Conservation (phyloP, 345 rosid genomes). For the Fremontodendron californicum region DNA sequence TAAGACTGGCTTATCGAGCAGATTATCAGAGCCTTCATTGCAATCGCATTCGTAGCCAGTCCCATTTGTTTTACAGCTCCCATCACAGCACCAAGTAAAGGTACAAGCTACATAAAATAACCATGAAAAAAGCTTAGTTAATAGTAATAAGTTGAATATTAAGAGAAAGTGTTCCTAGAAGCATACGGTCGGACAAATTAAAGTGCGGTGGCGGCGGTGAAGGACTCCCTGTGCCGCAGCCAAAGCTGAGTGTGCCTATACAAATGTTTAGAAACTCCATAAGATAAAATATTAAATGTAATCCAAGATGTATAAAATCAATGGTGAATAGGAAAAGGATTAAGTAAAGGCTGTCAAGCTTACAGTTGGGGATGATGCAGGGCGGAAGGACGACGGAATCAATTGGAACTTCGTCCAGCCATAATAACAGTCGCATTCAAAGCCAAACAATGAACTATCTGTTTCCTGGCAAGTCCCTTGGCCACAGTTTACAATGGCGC, state of each 20-base stretch:
- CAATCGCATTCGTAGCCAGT: conserved; percentile 7
- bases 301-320: not conserved
- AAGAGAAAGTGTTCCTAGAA: not conserved
- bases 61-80: conserved; percentile 8
- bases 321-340: not conserved
- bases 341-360: not conserved
- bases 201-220: not conserved
- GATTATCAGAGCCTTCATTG: conserved; percentile 2
- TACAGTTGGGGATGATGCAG: conserved; percentile 15
- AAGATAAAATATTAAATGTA: not conserved
- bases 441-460: not conserved
- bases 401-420: conserved; percentile 7
- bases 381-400: not conserved
- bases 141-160: not conserved
- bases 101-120: conserved; percentile 8
- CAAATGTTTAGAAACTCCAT: not conserved
- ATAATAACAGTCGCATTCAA: conserved; percentile 9
- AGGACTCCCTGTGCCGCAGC: not conserved
- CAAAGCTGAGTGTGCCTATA: conserved; percentile 3
- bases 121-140: not conserved
- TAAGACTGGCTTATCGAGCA: not conserved
- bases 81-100: conserved; percentile 8
- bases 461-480: not conserved
- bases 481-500: not conserved
- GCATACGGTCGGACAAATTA: conserved; percentile 14